Base-by-base conservation (phyloP, 2,329 filamentous ascomycete species). In the Xylaria sp. region DNA sequence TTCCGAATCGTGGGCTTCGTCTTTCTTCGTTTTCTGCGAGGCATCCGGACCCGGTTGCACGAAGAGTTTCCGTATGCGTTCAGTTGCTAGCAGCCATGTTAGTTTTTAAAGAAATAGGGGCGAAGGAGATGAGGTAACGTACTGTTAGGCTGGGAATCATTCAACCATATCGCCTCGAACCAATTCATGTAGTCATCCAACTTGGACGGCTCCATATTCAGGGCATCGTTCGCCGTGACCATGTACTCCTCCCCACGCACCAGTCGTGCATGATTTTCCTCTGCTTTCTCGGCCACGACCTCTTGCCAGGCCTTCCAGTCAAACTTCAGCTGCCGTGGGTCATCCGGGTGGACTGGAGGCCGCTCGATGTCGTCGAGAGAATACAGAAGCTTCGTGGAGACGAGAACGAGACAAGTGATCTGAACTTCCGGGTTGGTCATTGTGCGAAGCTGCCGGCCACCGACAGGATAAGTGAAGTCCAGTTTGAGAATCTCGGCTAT, bases 151-250 rank as follows among this genome's bases (percentile, higher is more conserved):
- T 75, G 71, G 16, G 68, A 72, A 58, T 81, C 77, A 62, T 79
- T 76, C 51, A 84, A 73, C 78, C 85, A 90, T 50, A 80, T 87
- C 59, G 80, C 79, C 69, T 90, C 85, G 70, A 89, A 92, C 86
- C 89, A 94, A 72, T 91, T 84, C 73, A 95, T 79, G 68, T 92
- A 93, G 60, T 88, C 82, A 67, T 92, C 89, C 44, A 93, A 75
- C 63, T 88, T 83, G 7, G 76, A 72, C 11, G 79, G 75, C 1
- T 78, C 78, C 81, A 91, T 84, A 0, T 57, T 68, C 66, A 76
- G 71, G 7, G 70, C 70, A 16, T 72, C 67, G 30, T 72, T 66
- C 0, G 69, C 39, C 7, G 67, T 69, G 44, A 71, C 63, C 48
- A 67, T 69, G 56, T 71, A 68, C 54, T 73, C 71, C 52, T 70